phyloP scores from a whole-genome alignment of 352 stramenopile species.

The Pythium aquatile region DNA sequence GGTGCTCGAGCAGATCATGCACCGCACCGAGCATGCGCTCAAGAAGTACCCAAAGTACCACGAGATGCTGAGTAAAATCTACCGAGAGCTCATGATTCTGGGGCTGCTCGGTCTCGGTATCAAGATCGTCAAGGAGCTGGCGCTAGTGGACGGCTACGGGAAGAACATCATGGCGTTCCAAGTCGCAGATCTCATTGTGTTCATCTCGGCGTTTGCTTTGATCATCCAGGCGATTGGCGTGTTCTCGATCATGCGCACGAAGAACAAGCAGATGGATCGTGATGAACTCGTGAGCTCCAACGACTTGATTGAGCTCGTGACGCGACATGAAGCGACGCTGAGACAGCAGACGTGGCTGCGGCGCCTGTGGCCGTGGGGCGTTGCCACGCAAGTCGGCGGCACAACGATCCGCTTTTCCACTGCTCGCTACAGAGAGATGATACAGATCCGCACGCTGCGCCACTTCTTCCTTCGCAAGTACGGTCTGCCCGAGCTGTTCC shows the following conservation, averaged over 20 bases:
- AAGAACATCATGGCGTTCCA: constrained; percentile 33
- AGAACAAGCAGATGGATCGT: constrained; percentile 28
- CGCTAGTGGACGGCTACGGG: constrained; percentile 14
- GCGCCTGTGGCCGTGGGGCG: constrained; percentile 12
- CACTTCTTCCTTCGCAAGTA: constrained; percentile 27
- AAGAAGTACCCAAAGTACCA: constrained; percentile 56
- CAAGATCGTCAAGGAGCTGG: constrained; percentile 34
- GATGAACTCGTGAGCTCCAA: constrained; percentile 24
- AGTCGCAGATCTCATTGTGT: constrained; percentile 35
- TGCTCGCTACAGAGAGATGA: constrained; percentile 17
- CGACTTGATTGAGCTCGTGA: constrained; percentile 27
- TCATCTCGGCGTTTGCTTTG: constrained; percentile 32
- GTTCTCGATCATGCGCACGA: constrained; percentile 27
- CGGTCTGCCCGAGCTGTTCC: constrained; percentile 28
- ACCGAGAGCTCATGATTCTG: constrained; percentile 27
- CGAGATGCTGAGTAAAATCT: constrained; percentile 62
- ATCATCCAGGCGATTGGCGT: constrained; percentile 34
- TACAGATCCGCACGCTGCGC: constrained; percentile 21
- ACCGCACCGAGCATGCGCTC: constrained; percentile 48
- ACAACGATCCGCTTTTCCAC: constrained; percentile 13
- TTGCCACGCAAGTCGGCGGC: neutral
- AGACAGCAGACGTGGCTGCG: constrained; percentile 12
- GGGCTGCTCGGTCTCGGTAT: constrained; percentile 35
- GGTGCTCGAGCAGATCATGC: constrained; percentile 47
- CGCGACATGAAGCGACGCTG: constrained; percentile 26